Evolutionary conservation across 2,329 filamentous ascomycete species (phyloP), one percentile per base, ranked within the genome.

Genomic region (Pyricularia grisea): DNA sequence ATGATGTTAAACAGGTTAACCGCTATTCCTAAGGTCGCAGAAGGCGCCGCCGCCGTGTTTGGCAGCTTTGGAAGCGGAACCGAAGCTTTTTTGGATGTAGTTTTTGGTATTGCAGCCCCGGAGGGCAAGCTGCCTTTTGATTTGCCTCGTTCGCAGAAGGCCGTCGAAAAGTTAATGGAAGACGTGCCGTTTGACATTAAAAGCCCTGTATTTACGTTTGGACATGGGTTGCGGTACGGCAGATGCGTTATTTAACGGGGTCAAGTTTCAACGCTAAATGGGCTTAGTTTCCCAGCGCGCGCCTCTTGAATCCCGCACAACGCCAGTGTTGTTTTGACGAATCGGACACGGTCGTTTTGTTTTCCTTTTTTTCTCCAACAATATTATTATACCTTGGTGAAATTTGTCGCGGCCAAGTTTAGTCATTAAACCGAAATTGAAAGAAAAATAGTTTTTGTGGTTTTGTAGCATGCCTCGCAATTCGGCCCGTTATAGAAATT

Each of bases 1-100:
- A 77, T 82, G 67, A 79, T 78, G 68, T 77, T 83, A n/a, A 79
- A 81, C 67, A 78, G 81, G 0, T 79, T 80, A 0, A 79, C 78
- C 3, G 79, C 78, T 1, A 75, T 83, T 23, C 80, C 81, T 1
- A 30, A 67, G 67, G 74, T 4, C 42, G 42, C 42, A 50, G 17
- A 50, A 50, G 42, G 42, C 42, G 42, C 42, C 42, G 42, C 42
- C 42, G 42, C 42, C 42, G 42, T 50, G 17, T 50, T 50, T 50
- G 42, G 42, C 42, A 50, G 17, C 17, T 50, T 50, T 50, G 17
- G 17, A 50, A 50, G 17, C 42, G 42, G 42, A 50, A 50, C 42
- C 42, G 42, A 50, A 17, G 42, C 17, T 5, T 50, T 50, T 50
- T 50, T 50, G 17, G 42, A 50, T 50, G 17, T 50, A 50, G 17